These are phyloP conservation scores for Suaeda aralocaspica DNA, from an alignment of 148 eudicot genomes.

Conservation along the genomic window DNA sequence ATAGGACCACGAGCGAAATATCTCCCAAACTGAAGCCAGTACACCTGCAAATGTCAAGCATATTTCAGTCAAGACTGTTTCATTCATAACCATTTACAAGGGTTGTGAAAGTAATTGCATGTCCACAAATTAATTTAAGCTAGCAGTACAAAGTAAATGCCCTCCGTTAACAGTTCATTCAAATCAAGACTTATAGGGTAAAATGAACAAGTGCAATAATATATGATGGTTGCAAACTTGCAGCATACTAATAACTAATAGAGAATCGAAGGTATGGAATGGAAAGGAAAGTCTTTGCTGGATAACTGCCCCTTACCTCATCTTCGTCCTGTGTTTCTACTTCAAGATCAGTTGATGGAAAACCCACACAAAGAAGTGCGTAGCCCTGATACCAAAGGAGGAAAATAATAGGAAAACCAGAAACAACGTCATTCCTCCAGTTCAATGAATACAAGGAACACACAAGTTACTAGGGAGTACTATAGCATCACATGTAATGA, in stretches of 20 bases:
- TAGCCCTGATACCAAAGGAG: conserved; percentile 54
- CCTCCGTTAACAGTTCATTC: background rate
- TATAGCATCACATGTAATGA: background rate
- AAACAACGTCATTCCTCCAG: background rate
- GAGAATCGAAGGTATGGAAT: background rate
- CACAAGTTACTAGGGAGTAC: conserved; percentile 7
- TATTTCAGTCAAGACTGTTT: conserved; percentile 6
- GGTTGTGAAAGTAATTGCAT: background rate
- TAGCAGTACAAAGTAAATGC: background rate
- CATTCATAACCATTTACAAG: background rate
- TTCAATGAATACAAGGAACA: background rate
- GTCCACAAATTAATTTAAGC: background rate
- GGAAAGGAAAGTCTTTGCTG: background rate
- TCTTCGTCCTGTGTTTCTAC: conserved; percentile 99
- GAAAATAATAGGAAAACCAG: conserved; percentile 9
- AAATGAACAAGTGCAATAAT: background rate
- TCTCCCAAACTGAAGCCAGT: conserved; percentile 99
- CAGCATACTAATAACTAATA: background rate
- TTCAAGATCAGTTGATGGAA: conserved; percentile 82
- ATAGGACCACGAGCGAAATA: conserved; percentile 96
- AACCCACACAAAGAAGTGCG: conserved; percentile 97
- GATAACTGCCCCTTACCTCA: conserved; percentile 49
- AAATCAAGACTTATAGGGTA: background rate
- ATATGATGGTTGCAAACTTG: background rate
- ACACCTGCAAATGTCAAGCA: conserved; percentile 51